Evolutionary conservation across 2,329 filamentous ascomycete species (phyloP), one percentile per base, ranked within the genome.

Genomic region (Atkinsonella hypoxylon): DNA sequence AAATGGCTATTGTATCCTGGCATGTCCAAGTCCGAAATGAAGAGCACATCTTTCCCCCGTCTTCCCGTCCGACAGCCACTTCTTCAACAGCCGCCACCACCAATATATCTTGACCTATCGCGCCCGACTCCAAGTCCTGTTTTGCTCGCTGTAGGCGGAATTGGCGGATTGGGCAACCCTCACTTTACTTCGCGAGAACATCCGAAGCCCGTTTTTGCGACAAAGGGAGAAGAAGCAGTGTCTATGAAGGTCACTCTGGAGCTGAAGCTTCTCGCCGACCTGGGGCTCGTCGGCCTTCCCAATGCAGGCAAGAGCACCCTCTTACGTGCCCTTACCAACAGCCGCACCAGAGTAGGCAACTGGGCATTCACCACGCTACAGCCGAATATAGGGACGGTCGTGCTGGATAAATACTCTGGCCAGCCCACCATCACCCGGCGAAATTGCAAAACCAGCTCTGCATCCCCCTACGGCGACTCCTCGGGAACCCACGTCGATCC

Each of bases 331-430:
- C 72, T 98, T 59, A 95, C 84, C 59, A 90, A 90, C 65, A 94
- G 87, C 64, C 84, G 89, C 53, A 88, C 93, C 1, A 81, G 93
- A 39, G 82, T 98, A 31, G 93, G 93, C 40, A 83, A 87, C 64
- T 98, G 93, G 93, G 91, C 89, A 10, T 98, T 98, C 65, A 98
- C 93, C 3, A 98, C 93, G 0, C 75, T 98, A 9, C 85, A 90
- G 58, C 93, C 93, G 2, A 96, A 95, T 58, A 94, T 98, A 50
- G 93, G 93, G 47, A 98, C 93, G 0, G 89, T 98, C 7, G 85
- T 97, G 13, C 78, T 98, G 11, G 93, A 98, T 66, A 81, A 90
- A 63, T 80, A 93, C 70, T 83, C 82, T 52, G 89, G 90, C 2
- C 81, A 87, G 0, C 88, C 89, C 1, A 51, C 70, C 6, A 66